Evolutionary conservation across 2,329 filamentous ascomycete genomes (phyloP), one percentile per base, ranked within the genome.

Genomic region (Lecanicillium sp.): DNA sequence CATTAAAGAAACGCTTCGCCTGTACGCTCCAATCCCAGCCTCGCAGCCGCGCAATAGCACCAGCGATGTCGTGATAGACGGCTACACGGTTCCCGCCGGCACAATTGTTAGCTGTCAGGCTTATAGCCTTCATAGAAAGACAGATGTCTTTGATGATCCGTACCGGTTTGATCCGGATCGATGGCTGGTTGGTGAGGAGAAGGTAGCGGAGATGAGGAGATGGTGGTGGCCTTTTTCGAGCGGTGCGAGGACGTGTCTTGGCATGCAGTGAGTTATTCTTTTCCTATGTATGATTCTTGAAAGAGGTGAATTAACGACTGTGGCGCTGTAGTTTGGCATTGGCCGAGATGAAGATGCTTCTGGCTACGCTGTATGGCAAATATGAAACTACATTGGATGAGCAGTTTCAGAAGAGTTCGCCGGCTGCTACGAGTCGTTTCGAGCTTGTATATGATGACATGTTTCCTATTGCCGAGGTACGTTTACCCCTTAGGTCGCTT

Each of bases 11-110:
- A 68, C 68, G 0, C 46, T 73, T 4, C 52, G 69, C 1, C 51
- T 75, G 1, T 68, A 70, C 33, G 61, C 69, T 9, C 70, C 72
- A 0, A 56, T 75, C 7, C 71, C 73, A 1, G 67, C 67, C 17
- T 68, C 63, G 0, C 63, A 75, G 37, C 71, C 72, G 6, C 59
- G 71, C 5, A 63, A 60, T 22, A 18, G 48, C 1, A 40, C 41
- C 0, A 19, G 18, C 2, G 50, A 47, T 7, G 41, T 44, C 1
- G 38, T 38, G 0, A 43, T 56, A 2, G 49, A 54, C 12, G 52
- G 50, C 3, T 56, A 51, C 14, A 15, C 25, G 0, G 48, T 56
- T 8, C 53, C 53, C 0, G 49, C 44, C 0, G 25, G 45, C 2
- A 55, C 51, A 0, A 49, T 54, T 0, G 53, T 56, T 0, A 43